phyloP scores from a whole-genome alignment of 2,329 filamentous ascomycete species.

The Scedosporium aurantiacum region DNA sequence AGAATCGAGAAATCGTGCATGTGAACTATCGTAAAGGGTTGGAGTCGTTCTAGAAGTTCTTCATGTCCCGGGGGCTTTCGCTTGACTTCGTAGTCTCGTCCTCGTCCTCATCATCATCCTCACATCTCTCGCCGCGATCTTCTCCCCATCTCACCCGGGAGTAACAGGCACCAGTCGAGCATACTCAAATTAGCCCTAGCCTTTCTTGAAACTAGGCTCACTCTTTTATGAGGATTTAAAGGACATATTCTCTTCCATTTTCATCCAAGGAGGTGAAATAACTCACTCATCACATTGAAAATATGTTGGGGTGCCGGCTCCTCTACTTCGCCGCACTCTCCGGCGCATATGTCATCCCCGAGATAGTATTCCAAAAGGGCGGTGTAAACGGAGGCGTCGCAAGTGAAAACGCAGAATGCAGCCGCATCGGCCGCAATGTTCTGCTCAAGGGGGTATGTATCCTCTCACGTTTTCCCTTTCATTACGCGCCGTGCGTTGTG shows the following conservation, averaged over 20 bases:
- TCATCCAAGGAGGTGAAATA: neutral
- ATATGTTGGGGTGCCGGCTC: neutral
- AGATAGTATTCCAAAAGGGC: neutral
- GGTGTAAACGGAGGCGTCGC: slow-evolving; percentile 49
- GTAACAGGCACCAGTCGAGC: too few species aligned
- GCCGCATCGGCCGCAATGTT: slow-evolving; percentile 54
- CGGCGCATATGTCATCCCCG: neutral
- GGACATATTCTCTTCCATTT: neutral
- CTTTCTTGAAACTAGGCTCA: too few species aligned
- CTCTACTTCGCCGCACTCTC: neutral
- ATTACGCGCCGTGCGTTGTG: neutral
- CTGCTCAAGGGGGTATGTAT: slow-evolving; percentile 37
- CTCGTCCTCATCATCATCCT: too few species aligned
- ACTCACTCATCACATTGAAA: too few species aligned
- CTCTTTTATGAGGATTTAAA: too few species aligned
- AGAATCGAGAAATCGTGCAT: neutral
- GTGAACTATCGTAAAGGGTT: too few species aligned
- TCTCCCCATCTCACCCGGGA: too few species aligned
- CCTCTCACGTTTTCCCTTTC: neutral
- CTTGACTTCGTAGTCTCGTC: too few species aligned
- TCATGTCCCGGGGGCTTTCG: too few species aligned
- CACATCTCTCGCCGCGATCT: too few species aligned
- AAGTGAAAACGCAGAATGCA: slow-evolving; percentile 59
- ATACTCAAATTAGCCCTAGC: too few species aligned
- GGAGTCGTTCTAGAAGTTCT: too few species aligned